These are phyloP conservation scores for Syzygium aqueum DNA, from an alignment of 345 rosid genomes.

Conservation along the genomic window DNA sequence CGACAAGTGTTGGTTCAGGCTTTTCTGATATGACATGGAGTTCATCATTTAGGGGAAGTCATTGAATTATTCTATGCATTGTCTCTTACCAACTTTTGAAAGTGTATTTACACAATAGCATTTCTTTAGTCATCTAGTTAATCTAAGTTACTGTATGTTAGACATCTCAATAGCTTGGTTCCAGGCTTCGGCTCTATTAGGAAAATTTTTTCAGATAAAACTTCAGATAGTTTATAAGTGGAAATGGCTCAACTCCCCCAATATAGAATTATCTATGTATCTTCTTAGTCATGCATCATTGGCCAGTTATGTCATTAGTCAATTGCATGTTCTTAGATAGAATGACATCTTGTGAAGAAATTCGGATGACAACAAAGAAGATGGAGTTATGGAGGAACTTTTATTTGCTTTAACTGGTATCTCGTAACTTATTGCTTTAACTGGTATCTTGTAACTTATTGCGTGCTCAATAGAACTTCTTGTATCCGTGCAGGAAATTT, in stretches of 20 bases:
- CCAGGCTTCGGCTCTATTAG: not conserved
- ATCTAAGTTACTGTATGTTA: not conserved
- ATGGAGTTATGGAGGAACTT: not conserved
- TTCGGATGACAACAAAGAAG: not conserved
- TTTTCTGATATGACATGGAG: not conserved
- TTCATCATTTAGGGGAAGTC: not conserved
- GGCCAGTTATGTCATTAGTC: not conserved
- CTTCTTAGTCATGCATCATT: not conserved
- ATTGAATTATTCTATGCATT: not conserved
- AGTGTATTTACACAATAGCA: not conserved
- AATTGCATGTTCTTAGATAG: not conserved
- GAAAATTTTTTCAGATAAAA: not conserved
- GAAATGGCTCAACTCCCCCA: not conserved
- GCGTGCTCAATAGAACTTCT: not conserved
- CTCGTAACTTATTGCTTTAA: not conserved
- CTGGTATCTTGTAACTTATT: not conserved
- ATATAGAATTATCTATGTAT: not conserved
- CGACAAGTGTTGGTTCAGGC: not conserved
- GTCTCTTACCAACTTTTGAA: not conserved
- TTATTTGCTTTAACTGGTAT: not conserved
- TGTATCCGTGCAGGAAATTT: constrained; percentile 65
- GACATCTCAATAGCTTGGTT: not conserved
- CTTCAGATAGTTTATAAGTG: not conserved
- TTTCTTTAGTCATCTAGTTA: not conserved
- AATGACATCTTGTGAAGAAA: not conserved